Evolutionary conservation across 257 asterid species (phyloP).

Genomic region (Nyctanthes arbortristis): DNA sequence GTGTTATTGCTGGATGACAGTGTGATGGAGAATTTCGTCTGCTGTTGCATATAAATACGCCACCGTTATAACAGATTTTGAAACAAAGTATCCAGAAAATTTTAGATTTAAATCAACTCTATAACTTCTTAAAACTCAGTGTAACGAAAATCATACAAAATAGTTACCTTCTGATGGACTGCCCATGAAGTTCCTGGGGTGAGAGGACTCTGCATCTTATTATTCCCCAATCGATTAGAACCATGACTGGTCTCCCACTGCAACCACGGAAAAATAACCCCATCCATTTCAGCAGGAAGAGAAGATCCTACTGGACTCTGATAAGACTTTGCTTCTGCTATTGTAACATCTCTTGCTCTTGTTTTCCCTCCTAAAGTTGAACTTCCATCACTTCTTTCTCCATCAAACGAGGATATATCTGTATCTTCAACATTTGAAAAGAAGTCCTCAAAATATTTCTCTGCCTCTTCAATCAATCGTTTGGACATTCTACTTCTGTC

Average conservation of each 20-base stretch:
- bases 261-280: constrained; percentile 81
- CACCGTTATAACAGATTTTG: too few species aligned
- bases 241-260: constrained; percentile 84
- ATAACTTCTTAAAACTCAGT: neutral
- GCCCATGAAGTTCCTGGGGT: constrained; percentile 46
- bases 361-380: constrained; percentile 60
- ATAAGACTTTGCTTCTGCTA: constrained; percentile 37
- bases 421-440: constrained; percentile 81
- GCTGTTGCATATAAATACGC: neutral
- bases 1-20: neutral
- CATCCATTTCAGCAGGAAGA: constrained; percentile 63
- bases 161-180: constrained; percentile 58
- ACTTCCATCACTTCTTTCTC: constrained; percentile 85
- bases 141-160: constrained; percentile 6
- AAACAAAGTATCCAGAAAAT: constrained; percentile 3
- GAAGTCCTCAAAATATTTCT: constrained; percentile 78
- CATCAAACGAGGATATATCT: constrained; percentile 91
- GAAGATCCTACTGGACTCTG: constrained; percentile 48
- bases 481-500: constrained; percentile 59
- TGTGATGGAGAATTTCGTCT: neutral
- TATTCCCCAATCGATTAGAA: constrained; percentile 38
- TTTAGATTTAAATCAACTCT: neutral
- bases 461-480: constrained; percentile 76
- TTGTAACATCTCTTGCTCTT: constrained; percentile 34
- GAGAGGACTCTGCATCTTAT: constrained; percentile 38